A percentile compares a stretch with the other conserved stretches of the same genome.
phyloP scores from a whole-genome alignment of 371 early-diverging fungal species.

The Synchytrium microbalum region DNA sequence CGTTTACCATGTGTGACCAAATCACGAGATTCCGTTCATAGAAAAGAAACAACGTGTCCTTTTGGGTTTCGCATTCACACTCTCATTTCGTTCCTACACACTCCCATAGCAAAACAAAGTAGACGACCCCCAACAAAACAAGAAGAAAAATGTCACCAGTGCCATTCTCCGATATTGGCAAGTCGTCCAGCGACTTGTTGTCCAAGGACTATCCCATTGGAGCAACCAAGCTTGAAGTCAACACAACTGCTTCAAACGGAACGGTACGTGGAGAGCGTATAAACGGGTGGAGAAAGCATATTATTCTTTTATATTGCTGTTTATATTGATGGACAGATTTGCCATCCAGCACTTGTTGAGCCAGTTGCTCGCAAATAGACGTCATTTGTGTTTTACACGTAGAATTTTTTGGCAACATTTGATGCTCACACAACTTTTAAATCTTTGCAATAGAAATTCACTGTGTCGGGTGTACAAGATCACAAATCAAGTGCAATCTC shows the following conservation, averaged over 20 bases:
- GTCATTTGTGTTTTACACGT: too few relatives aligned
- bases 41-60: too few relatives aligned
- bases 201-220: constrained; percentile 92
- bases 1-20: too few relatives aligned
- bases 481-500: constrained; percentile 87
- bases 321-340: not conserved
- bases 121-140: too few relatives aligned
- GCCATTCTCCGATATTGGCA: constrained; percentile 88
- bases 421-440: not conserved
- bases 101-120: too few relatives aligned
- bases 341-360: not conserved
- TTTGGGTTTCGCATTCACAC: too few relatives aligned
- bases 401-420: not conserved
- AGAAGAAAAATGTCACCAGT: too few relatives aligned
- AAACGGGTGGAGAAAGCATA: not conserved
- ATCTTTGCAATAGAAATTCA: constrained; percentile 72
- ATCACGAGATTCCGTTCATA: too few relatives aligned
- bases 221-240: constrained; percentile 90
- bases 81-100: too few relatives aligned
- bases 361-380: not conserved
- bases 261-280: constrained; percentile 81
- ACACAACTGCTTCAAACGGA: constrained; percentile 89
- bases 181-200: constrained; percentile 89
- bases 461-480: constrained; percentile 90
- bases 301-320: not conserved